These are phyloP conservation scores for Rhizopogon vulgaris DNA, from an alignment of 768 basidiomycete species.

Conservation along the genomic window DNA sequence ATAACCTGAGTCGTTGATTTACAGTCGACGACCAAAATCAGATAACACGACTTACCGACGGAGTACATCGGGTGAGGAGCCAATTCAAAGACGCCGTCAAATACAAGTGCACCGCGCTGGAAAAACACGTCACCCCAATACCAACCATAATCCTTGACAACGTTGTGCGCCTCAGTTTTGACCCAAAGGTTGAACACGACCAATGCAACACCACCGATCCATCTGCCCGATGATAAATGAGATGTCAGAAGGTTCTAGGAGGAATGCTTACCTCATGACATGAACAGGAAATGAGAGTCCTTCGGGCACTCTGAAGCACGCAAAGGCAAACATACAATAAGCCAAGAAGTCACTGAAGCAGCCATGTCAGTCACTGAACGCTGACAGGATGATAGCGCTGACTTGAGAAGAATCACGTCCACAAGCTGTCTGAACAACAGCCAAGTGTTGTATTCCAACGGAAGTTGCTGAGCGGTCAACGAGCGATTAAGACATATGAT, in stretches of 20 bases:
- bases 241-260: background rate
- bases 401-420: slow-evolving; percentile 96
- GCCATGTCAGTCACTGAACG: slow-evolving; percentile 2
- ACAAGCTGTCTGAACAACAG: slow-evolving; percentile 93
- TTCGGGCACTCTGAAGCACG: slow-evolving; percentile 83
- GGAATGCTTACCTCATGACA: slow-evolving; percentile 58
- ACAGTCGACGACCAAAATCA: background rate
- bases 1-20: slow-evolving; percentile 47
- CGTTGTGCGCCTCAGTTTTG: slow-evolving; percentile 94
- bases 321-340: slow-evolving; percentile 92
- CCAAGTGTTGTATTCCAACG: slow-evolving; percentile 95
- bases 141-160: slow-evolving; percentile 98
- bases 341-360: slow-evolving; percentile 79
- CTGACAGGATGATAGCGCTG: slow-evolving; percentile 20
- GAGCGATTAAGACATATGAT: background rate
- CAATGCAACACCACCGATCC: slow-evolving; percentile 79
- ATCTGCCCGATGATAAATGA: slow-evolving; percentile 39
- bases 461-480: slow-evolving; percentile 56
- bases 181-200: slow-evolving; percentile 98
- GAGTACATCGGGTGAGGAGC: slow-evolving; percentile 97
- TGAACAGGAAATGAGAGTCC: slow-evolving; percentile 71
- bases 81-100: slow-evolving; percentile 96
- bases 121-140: slow-evolving; percentile 95
- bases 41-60: slow-evolving; percentile 41
- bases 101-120: slow-evolving; percentile 88